A percentile compares a stretch with the other conserved stretches of the same genome.
phyloP scores from a whole-genome alignment of 2,329 filamentous ascomycete species.

The Periconia macrospinosa region DNA sequence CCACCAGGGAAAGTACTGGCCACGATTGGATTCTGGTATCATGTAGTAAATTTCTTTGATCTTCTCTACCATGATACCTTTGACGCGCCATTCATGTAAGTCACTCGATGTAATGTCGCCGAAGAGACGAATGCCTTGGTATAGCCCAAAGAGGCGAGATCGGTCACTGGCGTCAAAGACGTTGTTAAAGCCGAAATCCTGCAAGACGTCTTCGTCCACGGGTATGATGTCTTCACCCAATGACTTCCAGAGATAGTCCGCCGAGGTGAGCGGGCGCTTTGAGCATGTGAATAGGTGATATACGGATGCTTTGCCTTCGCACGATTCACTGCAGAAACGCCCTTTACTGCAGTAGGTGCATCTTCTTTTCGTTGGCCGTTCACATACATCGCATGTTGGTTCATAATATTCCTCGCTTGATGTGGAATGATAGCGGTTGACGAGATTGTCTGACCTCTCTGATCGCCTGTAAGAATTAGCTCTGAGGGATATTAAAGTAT shows the following conservation, averaged over 20 bases:
- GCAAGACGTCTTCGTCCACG: constrained; percentile 25
- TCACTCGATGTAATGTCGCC: constrained; percentile 14
- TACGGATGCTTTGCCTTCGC: constrained; percentile 19
- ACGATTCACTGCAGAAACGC: constrained; percentile 22
- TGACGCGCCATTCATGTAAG: constrained; percentile 22
- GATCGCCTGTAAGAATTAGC: background rate
- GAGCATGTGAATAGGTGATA: constrained; percentile 21
- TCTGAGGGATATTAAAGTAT: background rate
- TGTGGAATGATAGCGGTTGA: constrained; percentile 5
- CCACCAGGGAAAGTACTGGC: constrained; percentile 31
- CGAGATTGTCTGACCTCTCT: constrained; percentile 5
- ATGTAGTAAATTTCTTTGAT: constrained; percentile 22
- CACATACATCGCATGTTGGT: constrained; percentile 15
- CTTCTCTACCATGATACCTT: constrained; percentile 19
- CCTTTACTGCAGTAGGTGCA: constrained; percentile 20
- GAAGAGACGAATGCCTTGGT: constrained; percentile 20
- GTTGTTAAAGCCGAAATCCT: constrained; percentile 33
- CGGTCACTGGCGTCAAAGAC: constrained; percentile 9
- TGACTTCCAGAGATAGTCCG: constrained; percentile 27
- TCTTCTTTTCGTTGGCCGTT: constrained; percentile 15
- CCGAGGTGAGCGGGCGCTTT: constrained; percentile 23
- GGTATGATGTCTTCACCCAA: constrained; percentile 22
- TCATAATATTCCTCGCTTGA: constrained; percentile 10
- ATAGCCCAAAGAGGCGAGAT: constrained; percentile 24
- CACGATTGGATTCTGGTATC: constrained; percentile 18